Conservation (phyloP, 1,284 basidiomycete genomes). For the Ganoderma lingzhi region DNA sequence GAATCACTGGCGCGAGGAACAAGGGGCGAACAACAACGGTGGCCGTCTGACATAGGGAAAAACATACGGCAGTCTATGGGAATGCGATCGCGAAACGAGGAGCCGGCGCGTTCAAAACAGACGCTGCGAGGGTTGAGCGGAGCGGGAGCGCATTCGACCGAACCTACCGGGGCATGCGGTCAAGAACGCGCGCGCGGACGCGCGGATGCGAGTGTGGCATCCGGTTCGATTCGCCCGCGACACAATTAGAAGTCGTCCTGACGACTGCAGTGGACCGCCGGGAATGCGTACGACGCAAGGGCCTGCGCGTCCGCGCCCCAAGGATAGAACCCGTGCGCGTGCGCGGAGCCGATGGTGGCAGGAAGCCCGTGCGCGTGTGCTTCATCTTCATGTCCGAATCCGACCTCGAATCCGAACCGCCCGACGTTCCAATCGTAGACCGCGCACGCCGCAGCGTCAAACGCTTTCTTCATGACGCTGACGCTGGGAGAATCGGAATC, state of each 20-base stretch:
- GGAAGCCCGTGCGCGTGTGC: conserved; percentile 16
- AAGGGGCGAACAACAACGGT: conserved; percentile 11
- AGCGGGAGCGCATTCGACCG: conserved; percentile 17
- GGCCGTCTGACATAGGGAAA: conserved; percentile 10
- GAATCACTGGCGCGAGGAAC: conserved; percentile 27
- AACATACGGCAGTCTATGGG: conserved; percentile 13
- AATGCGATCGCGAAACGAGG: not conserved
- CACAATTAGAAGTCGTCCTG: conserved; percentile 38
- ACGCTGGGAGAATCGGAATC: conserved; percentile 34
- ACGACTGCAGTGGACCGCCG: conserved; percentile 27
- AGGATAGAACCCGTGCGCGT: conserved; percentile 19
- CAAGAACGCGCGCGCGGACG: not conserved
- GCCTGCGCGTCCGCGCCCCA: conserved; percentile 19
- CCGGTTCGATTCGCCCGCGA: not conserved
- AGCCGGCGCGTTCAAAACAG: conserved; percentile 15
- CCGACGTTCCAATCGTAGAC: conserved; percentile 2
- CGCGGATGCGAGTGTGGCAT: not conserved
- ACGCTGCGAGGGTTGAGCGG: conserved; percentile 22
- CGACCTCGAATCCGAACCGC: conserved; percentile 6
- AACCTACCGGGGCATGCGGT: conserved; percentile 17
- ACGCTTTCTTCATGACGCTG: conserved; percentile 40
- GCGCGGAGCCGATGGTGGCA: conserved; percentile 22
- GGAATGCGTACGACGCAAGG: conserved; percentile 16
- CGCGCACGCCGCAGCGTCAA: conserved; percentile 36
- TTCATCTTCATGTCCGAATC: conserved; percentile 30